Conservation (phyloP, 129 eudicot species). For the Smallanthus sonchifolius region DNA sequence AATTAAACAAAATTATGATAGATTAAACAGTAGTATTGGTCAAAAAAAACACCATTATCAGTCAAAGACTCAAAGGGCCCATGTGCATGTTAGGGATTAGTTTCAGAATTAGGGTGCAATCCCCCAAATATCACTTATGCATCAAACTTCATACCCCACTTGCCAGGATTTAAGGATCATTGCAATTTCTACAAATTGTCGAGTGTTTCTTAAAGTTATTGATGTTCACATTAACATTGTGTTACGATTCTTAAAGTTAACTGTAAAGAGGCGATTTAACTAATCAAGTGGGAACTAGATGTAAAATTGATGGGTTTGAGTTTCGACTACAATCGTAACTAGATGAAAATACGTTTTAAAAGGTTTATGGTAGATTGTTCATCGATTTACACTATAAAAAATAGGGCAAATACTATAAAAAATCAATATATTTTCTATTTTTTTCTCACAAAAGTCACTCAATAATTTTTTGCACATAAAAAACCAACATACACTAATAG, state of each 20-base stretch:
- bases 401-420: no score
- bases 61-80: constrained; percentile 33
- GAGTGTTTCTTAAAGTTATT: constrained; percentile 13
- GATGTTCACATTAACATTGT: not conserved
- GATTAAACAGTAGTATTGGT: constrained; percentile 19
- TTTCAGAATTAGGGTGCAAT: constrained; percentile 35
- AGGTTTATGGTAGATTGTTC: not conserved
- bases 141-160: constrained; percentile 34
- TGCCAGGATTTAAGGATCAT: constrained; percentile 38
- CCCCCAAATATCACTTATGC: constrained; percentile 32
- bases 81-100: constrained; percentile 28
- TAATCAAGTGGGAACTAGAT: not conserved
- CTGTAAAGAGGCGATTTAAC: not conserved
- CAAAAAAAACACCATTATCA: constrained; percentile 19
- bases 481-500: no score
- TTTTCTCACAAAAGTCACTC: no score
- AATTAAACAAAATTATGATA: not conserved
- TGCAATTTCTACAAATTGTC: constrained; percentile 18
- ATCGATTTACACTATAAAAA: not conserved
- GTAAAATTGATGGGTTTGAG: not conserved
- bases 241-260: not conserved
- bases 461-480: no score
- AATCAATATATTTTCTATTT: no score
- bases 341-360: not conserved
- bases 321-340: not conserved